Evolutionary conservation across 257 asterid species (phyloP).

Genomic region (Salvia hispanica): DNA sequence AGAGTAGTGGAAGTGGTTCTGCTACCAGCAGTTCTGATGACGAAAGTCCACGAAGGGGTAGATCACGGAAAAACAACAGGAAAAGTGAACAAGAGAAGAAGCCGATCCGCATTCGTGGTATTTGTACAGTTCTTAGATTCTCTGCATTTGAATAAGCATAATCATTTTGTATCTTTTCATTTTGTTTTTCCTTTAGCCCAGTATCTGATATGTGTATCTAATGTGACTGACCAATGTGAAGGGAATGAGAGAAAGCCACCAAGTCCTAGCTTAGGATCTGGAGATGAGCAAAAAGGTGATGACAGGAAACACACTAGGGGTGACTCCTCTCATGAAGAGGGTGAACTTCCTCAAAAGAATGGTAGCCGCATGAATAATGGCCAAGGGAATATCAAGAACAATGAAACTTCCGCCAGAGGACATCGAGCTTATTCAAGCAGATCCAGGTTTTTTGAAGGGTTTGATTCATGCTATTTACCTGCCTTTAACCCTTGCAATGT

Average conservation of each 20-base stretch:
- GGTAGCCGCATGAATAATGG: constrained; percentile 49
- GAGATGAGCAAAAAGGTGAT: constrained; percentile 42
- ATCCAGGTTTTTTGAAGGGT: constrained; percentile 54
- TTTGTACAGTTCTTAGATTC: constrained; percentile 4
- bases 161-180: not conserved
- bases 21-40: constrained; percentile 69
- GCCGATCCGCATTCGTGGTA: constrained; percentile 45
- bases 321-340: constrained; percentile 57
- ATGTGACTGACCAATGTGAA: constrained; percentile 32
- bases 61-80: constrained; percentile 40
- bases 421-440: constrained; percentile 43
- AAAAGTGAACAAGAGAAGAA: constrained; percentile 36
- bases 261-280: constrained; percentile 32
- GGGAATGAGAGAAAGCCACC: constrained; percentile 41
- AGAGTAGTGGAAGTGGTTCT: constrained; percentile 52
- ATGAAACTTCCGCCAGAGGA: constrained; percentile 33
- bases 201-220: constrained; percentile 21
- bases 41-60: constrained; percentile 44
- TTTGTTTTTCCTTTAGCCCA: constrained; percentile 15
- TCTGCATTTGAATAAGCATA: constrained; percentile 10
- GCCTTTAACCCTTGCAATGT: constrained; percentile 16
- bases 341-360: constrained; percentile 55
- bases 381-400: constrained; percentile 37
- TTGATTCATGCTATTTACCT: constrained; percentile 19
- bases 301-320: constrained; percentile 37